A percentile compares a stretch with the other conserved stretches of the same genome.
phyloP scores from a whole-genome alignment of 305 asterid genomes.

The Salvia sclarea region DNA sequence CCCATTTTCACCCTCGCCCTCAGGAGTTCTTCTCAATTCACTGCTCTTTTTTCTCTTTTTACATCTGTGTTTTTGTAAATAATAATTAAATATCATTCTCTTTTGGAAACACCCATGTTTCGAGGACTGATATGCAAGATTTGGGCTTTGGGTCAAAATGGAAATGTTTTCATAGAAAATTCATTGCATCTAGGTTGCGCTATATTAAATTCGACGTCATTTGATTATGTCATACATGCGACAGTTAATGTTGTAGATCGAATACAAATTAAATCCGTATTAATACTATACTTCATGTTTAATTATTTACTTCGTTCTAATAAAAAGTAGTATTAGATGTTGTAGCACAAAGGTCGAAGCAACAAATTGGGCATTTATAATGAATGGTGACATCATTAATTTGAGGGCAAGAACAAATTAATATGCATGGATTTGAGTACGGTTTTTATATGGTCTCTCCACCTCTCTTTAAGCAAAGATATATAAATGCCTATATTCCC shows the following conservation, averaged over 20 bases:
- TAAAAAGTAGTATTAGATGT: too few relatives aligned
- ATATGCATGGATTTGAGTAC: slow-evolving; percentile 34
- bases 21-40: slow-evolving; percentile 48
- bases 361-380: not conserved
- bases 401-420: slow-evolving; percentile 17
- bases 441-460: slow-evolving; percentile 34
- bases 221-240: too few relatives aligned
- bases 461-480: slow-evolving; percentile 46
- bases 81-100: too few relatives aligned
- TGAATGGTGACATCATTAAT: not conserved
- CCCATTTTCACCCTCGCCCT: slow-evolving; percentile 46
- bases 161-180: not conserved
- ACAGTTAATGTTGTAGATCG: too few relatives aligned
- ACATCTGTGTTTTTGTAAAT: too few relatives aligned
- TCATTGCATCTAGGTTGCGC: too few relatives aligned
- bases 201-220: too few relatives aligned
- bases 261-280: too few relatives aligned
- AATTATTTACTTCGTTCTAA: too few relatives aligned
- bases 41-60: too few relatives aligned
- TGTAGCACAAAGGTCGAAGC: too few relatives aligned
- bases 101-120: slow-evolving; percentile 11
- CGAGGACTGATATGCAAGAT: not conserved
- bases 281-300: not conserved
- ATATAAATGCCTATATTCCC: slow-evolving; percentile 39
- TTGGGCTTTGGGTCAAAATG: not conserved